phyloP scores from a whole-genome alignment of 2,329 filamentous ascomycete genomes.

The Fusarium clavum region DNA sequence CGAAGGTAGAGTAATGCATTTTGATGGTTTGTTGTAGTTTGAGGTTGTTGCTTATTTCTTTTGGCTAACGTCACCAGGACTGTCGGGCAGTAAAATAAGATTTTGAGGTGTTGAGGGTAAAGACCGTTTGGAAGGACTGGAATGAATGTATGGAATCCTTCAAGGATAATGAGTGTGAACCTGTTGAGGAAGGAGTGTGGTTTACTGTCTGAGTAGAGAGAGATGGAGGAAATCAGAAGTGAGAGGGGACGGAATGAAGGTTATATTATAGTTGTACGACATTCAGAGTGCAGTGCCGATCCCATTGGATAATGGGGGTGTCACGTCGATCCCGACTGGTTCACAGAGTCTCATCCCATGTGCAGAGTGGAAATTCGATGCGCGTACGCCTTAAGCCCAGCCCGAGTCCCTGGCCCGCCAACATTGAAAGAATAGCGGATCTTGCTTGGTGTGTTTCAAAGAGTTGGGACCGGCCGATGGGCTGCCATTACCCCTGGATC shows the following conservation, averaged over 20 bases:
- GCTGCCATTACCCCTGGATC: neutral
- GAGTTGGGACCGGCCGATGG: conserved; percentile 18
- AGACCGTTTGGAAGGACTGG: conserved; percentile 22
- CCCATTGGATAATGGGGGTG: conserved; percentile 12
- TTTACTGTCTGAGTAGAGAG: conserved; percentile 30
- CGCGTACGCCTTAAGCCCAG: conserved; percentile 17
- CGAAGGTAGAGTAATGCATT: conserved; percentile 39
- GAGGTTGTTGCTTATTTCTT: neutral
- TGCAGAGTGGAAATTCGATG: conserved; percentile 21
- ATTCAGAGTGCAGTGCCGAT: neutral
- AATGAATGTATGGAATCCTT: conserved; percentile 34
- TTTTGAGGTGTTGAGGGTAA: conserved; percentile 2
- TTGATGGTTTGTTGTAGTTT: conserved; percentile 24
- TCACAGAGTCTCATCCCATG: conserved; percentile 2
- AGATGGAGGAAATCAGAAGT: neutral
- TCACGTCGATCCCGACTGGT: conserved; percentile 11
- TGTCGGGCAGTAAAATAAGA: conserved; percentile 9
- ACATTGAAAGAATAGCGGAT: conserved; percentile 28
- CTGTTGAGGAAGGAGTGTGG: conserved; percentile 29
- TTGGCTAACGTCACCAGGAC: conserved; percentile 37
- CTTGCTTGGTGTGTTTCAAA: conserved; percentile 28
- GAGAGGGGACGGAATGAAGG: conserved; percentile 24
- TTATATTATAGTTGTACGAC: conserved; percentile 38
- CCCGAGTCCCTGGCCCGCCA: neutral
- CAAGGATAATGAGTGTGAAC: conserved; percentile 36